Evolutionary conservation across 352 stramenopile genomes (phyloP), one percentile per base, ranked within the genome.

Genomic region (Thraustotheca clavata): DNA sequence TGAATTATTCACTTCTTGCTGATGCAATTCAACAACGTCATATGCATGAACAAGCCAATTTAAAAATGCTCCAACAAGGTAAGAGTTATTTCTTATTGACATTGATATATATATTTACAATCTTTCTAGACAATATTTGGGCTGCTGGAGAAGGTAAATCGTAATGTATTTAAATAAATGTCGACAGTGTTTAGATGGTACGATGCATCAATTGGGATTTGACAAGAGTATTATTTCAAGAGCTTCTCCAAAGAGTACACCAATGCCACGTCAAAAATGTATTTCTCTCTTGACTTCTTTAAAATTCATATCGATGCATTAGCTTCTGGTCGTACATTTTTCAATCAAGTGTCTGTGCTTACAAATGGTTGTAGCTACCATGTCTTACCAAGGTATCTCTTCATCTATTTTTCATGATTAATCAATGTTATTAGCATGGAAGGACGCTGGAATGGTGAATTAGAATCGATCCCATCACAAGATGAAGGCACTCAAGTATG

Each of bases 311-410:
- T 1, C 39, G 16, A 16, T 50, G 18, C n/a, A 1, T 60, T 49
- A 60, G 60, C 68, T 0, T 67, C 74, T 3, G 79, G 73, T 26
- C 76, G 85, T 12, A 75, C 79, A 11, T 94, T 94, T 52, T 94
- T 93, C 72, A 94, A 89, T 60, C 85, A 94, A 66, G 65, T 94
- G 27, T 94, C 86, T 4, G 83, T 94, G 48, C 82, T 83, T 24
- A 83, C 93, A 32, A 92, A 84, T 66, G 83, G 82, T 24, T 94
- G 83, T 72, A 92, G 71, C 62, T 94, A 78, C 69, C 83, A 94
- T 67, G 84, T 94, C 24, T 68, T 94, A 29, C 86, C 86, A 59
- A 75, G 76, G 68, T 74, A 72, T 33, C 4, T 29, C 1, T 9
- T 16, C 1, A 22, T 29, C 48, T 24, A 54, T 59, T 65, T 6